Evolutionary conservation across 2,329 filamentous ascomycete genomes (phyloP).

Genomic region (Clarireedia sp.): DNA sequence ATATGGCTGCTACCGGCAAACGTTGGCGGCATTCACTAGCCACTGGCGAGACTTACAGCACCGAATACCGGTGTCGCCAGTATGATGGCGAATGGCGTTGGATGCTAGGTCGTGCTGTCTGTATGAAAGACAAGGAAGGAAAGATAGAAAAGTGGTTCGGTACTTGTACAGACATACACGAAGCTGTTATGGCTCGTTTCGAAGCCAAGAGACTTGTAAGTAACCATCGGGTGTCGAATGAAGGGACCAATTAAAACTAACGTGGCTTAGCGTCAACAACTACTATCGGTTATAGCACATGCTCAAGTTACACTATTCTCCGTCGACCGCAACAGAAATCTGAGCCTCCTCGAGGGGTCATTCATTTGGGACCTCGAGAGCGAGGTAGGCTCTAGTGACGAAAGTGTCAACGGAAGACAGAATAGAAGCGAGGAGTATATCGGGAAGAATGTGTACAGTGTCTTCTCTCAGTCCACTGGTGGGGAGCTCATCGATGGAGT

Average conservation of each 20-base stretch:
- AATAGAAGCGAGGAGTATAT: conserved; percentile 32
- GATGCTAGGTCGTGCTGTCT: conserved; percentile 68
- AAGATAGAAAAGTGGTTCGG: conserved; percentile 74
- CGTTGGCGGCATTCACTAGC: conserved; percentile 55
- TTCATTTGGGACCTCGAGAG: conserved; percentile 42
- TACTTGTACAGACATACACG: conserved; percentile 73
- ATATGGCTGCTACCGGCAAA: conserved; percentile 46
- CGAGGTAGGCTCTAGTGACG: conserved; percentile 30
- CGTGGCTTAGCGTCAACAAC: conserved; percentile 45
- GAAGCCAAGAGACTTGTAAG: conserved; percentile 51
- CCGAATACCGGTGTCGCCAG: conserved; percentile 62
- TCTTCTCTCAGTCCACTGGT: conserved; percentile 40
- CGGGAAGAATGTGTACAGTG: conserved; percentile 55
- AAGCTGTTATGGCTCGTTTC: conserved; percentile 60
- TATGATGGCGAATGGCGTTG: conserved; percentile 66
- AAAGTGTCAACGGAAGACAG: conserved; percentile 17
- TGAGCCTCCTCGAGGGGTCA: conserved; percentile 65
- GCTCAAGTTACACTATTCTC: conserved; percentile 71
- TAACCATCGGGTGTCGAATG: not conserved
- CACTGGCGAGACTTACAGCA: conserved; percentile 61
- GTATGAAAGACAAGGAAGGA: conserved; percentile 57
- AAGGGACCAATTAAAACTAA: not conserved
- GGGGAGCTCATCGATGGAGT: conserved; percentile 21
- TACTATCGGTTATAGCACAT: conserved; percentile 66
- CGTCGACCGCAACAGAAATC: conserved; percentile 50